Evolutionary conservation across 305 asterid species (phyloP), one percentile per base, ranked within the genome.

Genomic region (Solanum hybrid): DNA sequence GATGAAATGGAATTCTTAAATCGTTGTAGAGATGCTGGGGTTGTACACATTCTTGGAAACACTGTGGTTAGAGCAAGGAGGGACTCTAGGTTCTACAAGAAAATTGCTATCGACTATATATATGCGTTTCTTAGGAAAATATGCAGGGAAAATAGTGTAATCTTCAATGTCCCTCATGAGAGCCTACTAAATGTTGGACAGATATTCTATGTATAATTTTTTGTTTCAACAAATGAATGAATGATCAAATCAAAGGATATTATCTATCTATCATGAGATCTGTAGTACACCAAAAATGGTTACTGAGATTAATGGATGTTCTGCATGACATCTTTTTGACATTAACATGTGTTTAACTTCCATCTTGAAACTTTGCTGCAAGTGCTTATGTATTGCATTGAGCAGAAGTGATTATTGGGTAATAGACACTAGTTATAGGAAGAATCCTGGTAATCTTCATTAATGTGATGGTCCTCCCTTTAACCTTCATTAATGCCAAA

Each of bases 141-240:
- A n/a, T 97, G 99, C 97, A 96, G 99, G 96, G 99, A 97, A 90
- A 95, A 97, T 89, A 97, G 99, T 93, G 99, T 94, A 35, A 97
- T 97, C 89, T 97, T 97, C 89, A 93, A 97, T 90, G 96, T 97
- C 83, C 99, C 99, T 33, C 99, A 97, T 91, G 99, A 97, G 88
- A 96, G 99, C 95, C 95, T 97, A 26, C 92, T 97, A 90, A 97
- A 97, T 46, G 99, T 97, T 83, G 99, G 99, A 0, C 99, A 97
- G 95, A 91, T 97, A 89, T 94, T 97, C 93, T 95, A 90, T 92
- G 99, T 97, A 78, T 97, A 91, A 94, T 46, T 33, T 88, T 82
- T 73, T 29, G 24, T 35, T 22, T 5, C 20, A n/a, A 61, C 37
- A 26, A 18, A 61, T 61, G 71, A 61, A 84, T 84, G 87, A 26